Percentiles rank a stretch among this genome's conserved stretches.
These are phyloP conservation scores for Arachis hypogaea DNA, from an alignment of 306 rosid genomes.

Conservation along the genomic window DNA sequence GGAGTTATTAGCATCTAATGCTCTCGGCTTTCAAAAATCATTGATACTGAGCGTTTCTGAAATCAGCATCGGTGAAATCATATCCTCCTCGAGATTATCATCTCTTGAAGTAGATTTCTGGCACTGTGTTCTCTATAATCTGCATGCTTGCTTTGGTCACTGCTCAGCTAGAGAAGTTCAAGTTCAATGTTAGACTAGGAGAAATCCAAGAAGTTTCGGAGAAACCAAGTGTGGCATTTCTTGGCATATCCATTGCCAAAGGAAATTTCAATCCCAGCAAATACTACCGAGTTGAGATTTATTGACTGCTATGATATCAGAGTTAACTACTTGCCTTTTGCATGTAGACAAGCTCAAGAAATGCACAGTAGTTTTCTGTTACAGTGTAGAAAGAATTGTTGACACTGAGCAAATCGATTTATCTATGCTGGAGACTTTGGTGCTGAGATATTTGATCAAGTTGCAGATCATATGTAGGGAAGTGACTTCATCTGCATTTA, in stretches of 20 bases:
- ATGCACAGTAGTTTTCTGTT: too few species aligned
- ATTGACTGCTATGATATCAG: neutral
- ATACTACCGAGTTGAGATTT: conserved; percentile 23
- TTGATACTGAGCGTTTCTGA: neutral
- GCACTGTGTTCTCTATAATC: conserved; percentile 24
- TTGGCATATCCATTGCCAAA: neutral
- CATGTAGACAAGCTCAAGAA: conserved; percentile 11
- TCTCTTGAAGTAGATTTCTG: conserved; percentile 25
- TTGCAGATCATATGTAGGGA: too few species aligned
- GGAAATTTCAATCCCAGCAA: conserved; percentile 6
- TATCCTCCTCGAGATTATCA: conserved; percentile 26
- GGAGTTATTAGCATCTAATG: conserved; percentile 16
- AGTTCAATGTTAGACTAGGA: conserved; percentile 19
- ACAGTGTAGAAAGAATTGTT: too few species aligned
- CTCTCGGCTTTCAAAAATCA: neutral
- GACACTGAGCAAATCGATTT: too few species aligned
- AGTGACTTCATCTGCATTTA: too few species aligned
- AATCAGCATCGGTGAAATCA: conserved; percentile 3
- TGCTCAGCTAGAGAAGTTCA: conserved; percentile 34
- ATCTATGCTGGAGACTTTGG: too few species aligned
- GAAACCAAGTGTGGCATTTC: conserved; percentile 16
- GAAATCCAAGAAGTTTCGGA: conserved; percentile 28
- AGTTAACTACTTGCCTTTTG: neutral
- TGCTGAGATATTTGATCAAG: too few species aligned
- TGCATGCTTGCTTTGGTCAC: conserved; percentile 22